Base-by-base conservation (phyloP, 306 rosid species). In the Elaeagnus macrophylla region DNA sequence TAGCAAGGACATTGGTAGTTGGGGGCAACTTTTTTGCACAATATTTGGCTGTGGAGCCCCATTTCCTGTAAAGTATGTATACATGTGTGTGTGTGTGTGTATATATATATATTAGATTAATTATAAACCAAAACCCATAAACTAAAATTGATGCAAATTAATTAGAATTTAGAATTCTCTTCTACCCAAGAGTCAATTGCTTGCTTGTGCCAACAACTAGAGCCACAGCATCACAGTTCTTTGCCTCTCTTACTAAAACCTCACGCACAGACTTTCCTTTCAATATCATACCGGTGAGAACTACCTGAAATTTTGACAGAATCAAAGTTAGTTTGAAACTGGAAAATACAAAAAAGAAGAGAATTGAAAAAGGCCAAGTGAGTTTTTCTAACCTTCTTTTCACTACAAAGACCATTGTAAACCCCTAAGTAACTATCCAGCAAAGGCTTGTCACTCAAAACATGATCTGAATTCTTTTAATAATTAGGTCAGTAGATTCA, bases 181-280 rank as follows among this genome's bases (percentile, higher is more conserved):
- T 89, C 63, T 78, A 91, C 97, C 93, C 81, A 52, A 54, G 39
- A 65, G 46, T 56, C 38, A 11, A 51, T 44, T 54, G 70, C 38
- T 77, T 65, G 66, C 73, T 65, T 64, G 65, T 67, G 59, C 86
- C 83, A 41, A 91, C 79, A 70, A 91, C 81, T 45, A 91, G 69
- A 56, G 93, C 88, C 75, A 61, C 48, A 47, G 83, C 90, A 74
- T 41, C 72, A 56, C 69, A 73, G 18, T 60, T 67, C 72, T 78
- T 81, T 19, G 94, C 88, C 75, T 86, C 94, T 76, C 79, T 78
- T 43, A 78, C 83, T 72, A 91, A 76, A 57, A 68, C 72, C 58
- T 65, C 75, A 61, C 67, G 14, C 59, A 73, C 49, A 51, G 86
- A 83, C 37, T 67, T 71, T 66, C 97, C 96, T 1, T 58, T 70